These are phyloP conservation scores for Alnus glutinosa DNA, from an alignment of 306 rosid genomes.

Conservation along the genomic window DNA sequence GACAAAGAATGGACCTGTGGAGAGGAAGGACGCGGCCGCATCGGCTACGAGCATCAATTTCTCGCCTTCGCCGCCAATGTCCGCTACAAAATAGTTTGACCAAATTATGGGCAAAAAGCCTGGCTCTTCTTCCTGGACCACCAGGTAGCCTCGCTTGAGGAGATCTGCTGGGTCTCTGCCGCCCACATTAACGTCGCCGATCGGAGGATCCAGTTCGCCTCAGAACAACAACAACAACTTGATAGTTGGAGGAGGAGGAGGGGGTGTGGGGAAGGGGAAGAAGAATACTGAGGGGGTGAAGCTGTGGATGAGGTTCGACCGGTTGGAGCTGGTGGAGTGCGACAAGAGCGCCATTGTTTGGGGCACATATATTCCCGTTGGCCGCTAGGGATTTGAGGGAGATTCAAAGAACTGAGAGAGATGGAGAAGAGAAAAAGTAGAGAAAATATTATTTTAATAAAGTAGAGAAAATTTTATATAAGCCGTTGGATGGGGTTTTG, in stretches of 20 bases:
- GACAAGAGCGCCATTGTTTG: slow-evolving; percentile 81
- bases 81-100: no score
- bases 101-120: slow-evolving; percentile 58
- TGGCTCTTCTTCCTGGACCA: slow-evolving; percentile 64
- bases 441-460: no score
- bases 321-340: slow-evolving; percentile 79
- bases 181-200: not conserved
- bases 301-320: slow-evolving; percentile 89
- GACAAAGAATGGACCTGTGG: no score
- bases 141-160: slow-evolving; percentile 63
- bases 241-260: slow-evolving; percentile 16
- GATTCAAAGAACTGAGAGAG: no score
- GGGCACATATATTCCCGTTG: slow-evolving; percentile 63
- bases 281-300: slow-evolving; percentile 82
- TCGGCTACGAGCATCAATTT: no score
- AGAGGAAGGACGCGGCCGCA: no score
- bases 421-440: no score
- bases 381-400: slow-evolving; percentile 67
- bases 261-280: slow-evolving; percentile 53
- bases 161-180: slow-evolving; percentile 30
- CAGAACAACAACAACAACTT: slow-evolving; percentile 24
- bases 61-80: no score
- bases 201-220: slow-evolving; percentile 25
- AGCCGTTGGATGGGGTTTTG: no score
- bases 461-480: no score